phyloP scores from a whole-genome alignment of 495 filamentous ascomycete species.

The Delitschia confertaspora region DNA sequence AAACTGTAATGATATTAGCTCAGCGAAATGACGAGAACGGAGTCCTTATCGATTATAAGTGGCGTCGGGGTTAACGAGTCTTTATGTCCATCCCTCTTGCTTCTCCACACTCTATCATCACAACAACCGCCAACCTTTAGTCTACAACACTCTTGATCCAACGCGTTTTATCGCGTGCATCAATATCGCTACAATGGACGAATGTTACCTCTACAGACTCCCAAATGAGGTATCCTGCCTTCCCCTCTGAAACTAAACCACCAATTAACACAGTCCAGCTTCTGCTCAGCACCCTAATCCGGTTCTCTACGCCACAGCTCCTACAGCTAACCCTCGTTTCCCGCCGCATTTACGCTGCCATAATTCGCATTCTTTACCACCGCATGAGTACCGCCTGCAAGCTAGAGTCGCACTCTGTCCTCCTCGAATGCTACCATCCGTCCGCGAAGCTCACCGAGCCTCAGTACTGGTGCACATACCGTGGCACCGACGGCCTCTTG shows the following conservation, averaged over 20 bases:
- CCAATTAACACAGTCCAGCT: conserved; percentile 43
- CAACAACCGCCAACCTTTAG: background rate
- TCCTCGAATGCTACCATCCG: conserved; percentile 72
- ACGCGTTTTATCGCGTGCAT: background rate
- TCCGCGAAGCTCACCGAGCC: conserved; percentile 58
- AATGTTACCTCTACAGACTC: conserved; percentile 36
- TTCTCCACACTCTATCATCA: background rate
- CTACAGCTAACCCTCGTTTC: conserved; percentile 53
- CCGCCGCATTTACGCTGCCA: conserved; percentile 56
- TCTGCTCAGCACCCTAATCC: conserved; percentile 53
- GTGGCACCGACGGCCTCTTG: conserved; percentile 46
- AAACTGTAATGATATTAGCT: too few relatives aligned
- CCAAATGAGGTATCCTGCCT: conserved; percentile 43
- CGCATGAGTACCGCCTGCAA: conserved; percentile 50
- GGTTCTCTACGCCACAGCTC: conserved; percentile 51
- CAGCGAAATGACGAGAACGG: too few relatives aligned
- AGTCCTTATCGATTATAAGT: background rate
- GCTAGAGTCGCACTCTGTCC: conserved; percentile 52
- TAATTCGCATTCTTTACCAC: conserved; percentile 57
- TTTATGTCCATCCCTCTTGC: too few relatives aligned
- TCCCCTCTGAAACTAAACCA: background rate
- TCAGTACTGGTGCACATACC: conserved; percentile 59
- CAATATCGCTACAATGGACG: conserved; percentile 6
- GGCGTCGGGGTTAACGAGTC: too few relatives aligned
- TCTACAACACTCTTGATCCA: background rate